Base-by-base conservation (phyloP, 306 rosid species). In the Delonix regia region DNA sequence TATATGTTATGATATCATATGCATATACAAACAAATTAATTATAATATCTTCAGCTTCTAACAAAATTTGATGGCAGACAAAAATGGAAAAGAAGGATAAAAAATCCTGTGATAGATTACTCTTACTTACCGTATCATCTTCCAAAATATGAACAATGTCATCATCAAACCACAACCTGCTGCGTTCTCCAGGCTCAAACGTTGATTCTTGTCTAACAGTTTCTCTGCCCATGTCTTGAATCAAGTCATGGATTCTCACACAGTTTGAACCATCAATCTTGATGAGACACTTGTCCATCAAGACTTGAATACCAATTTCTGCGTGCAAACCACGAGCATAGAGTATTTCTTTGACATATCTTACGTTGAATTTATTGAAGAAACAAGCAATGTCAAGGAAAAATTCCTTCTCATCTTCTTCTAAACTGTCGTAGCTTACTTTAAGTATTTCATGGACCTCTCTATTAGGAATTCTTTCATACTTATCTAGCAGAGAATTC, bases 141-240 rank as follows among this genome's bases (percentile, higher is more conserved):
- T 78, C 13, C 13, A 84, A 24, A n/a, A 84, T 84, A 61, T 56
- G 75, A 53, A 76, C 66, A 25, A 80, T 75, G 13, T 84, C 84
- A 13, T 84, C 87, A 61, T 75, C 57, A 34, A 30, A 71, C 87
- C 87, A 84, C 45, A 84, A 19, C 61, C 87, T 76, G 28, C 87
- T 84, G 11, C 82, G 81, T 53, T 64, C 71, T 8, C 81, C 73
- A 14, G 84, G 84, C 56, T 79, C 84, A 19, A 18, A 19, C 5
- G 74, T 80, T 12, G 84, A 75, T 84, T 82, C 66, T 56, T 80
- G 28, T 82, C 87, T 84, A 84, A n/a, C n/a, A n/a, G n/a, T n/a
- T n/a, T n/a, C n/a, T n/a, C n/a, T n/a, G n/a, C n/a, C n/a, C n/a
- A n/a, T 84, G 42, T 80, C 7, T 6, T 10, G 76, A 1, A 30